Evolutionary conservation across 768 basidiomycete species (phyloP).

Genomic region (Mycena vulgaris): DNA sequence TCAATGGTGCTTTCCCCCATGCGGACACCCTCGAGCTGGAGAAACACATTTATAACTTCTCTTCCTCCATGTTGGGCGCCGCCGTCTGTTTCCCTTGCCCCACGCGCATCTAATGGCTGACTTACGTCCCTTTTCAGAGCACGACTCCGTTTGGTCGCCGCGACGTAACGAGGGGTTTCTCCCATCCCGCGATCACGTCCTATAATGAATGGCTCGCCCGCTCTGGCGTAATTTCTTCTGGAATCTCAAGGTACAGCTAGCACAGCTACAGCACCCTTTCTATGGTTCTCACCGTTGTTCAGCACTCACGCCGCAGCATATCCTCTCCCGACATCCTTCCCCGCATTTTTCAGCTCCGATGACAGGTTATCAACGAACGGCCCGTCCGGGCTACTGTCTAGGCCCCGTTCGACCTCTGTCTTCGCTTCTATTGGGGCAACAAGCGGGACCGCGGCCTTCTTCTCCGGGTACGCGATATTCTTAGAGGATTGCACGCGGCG

Average conservation of each 20-base stretch:
- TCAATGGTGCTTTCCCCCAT: conserved; percentile 69
- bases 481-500: conserved; percentile 61
- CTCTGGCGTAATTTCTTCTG: conserved; percentile 47
- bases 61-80: conserved; percentile 48
- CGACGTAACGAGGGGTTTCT: conserved; percentile 76
- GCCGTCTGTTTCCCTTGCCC: conserved; percentile 13
- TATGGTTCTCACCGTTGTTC: conserved; percentile 20
- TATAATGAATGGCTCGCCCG: conserved; percentile 59
- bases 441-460: conserved; percentile 54
- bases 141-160: conserved; percentile 56
- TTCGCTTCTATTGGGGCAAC: conserved; percentile 66
- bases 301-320: conserved; percentile 68
- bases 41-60: conserved; percentile 56
- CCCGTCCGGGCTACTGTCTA: conserved; percentile 31
- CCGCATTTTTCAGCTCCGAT: conserved; percentile 57
- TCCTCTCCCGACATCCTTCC: conserved; percentile 75
- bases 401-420: conserved; percentile 40
- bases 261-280: conserved; percentile 25
- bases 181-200: conserved; percentile 48
- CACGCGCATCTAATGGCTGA: background rate
- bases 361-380: conserved; percentile 10
- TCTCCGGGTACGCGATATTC: conserved; percentile 68
- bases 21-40: conserved; percentile 46
- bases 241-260: conserved; percentile 55
- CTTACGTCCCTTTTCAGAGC: background rate